phyloP scores from a whole-genome alignment of 2,329 filamentous ascomycete genomes.

The Penicillium sp. region DNA sequence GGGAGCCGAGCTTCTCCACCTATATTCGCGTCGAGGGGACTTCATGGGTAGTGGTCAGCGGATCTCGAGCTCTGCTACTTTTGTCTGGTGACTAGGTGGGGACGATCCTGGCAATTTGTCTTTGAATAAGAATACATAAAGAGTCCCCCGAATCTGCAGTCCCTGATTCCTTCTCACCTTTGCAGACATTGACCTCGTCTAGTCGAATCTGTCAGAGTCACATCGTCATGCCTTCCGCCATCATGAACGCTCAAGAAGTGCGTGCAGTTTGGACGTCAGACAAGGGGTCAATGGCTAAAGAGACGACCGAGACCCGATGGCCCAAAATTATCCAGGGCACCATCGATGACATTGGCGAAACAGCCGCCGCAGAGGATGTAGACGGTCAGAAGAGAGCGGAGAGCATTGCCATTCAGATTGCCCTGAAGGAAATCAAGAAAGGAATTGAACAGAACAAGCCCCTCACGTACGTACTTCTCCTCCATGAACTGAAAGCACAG shows the following conservation, averaged over 20 bases:
- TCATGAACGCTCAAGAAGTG: conserved; percentile 7
- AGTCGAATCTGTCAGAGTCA: conserved; percentile 4
- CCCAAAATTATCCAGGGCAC: conserved; percentile 23
- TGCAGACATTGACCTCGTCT: neutral
- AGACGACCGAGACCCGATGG: conserved; percentile 23
- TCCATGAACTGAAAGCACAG: neutral
- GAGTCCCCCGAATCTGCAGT: conserved; percentile 6
- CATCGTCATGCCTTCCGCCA: conserved; percentile 13
- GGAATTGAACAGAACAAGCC: conserved; percentile 10
- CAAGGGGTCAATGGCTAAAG: conserved; percentile 16
- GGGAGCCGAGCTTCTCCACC: neutral
- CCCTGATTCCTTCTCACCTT: neutral
- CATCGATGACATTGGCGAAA: conserved; percentile 19
- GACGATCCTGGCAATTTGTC: neutral
- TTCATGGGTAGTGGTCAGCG: neutral
- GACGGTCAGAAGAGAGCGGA: conserved; percentile 10
- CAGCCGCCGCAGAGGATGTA: conserved; percentile 5
- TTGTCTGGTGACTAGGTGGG: neutral
- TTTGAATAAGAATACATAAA: conserved; percentile 8
- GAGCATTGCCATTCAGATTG: conserved; percentile 16
- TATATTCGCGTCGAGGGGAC: neutral
- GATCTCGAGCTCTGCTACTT: conserved; percentile 5
- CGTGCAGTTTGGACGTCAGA: conserved; percentile 15
- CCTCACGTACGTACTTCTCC: conserved; percentile 10
- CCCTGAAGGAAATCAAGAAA: conserved; percentile 13